phyloP scores from a whole-genome alignment of 2,329 filamentous ascomycete genomes.

The Aureobasidium sp. region DNA sequence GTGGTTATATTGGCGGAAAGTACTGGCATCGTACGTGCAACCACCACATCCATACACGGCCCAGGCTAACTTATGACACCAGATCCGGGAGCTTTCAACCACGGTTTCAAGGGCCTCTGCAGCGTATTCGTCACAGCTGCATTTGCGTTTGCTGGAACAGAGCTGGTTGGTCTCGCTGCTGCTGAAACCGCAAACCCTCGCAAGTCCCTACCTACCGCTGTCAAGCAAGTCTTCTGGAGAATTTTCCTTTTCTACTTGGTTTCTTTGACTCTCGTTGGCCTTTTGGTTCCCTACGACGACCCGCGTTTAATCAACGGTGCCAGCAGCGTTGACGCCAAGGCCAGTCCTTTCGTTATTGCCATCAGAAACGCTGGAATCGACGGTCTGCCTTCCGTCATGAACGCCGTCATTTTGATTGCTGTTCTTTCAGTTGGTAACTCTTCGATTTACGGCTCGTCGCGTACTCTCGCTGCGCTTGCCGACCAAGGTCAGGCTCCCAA shows the following conservation, averaged over 20 bases:
- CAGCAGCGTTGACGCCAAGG: slow-evolving; percentile 58
- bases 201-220: slow-evolving; percentile 74
- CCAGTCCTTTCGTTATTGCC: slow-evolving; percentile 89
- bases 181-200: slow-evolving; percentile 73
- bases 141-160: slow-evolving; percentile 69
- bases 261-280: slow-evolving; percentile 70
- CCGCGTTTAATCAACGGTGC: slow-evolving; percentile 52
- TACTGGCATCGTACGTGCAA: slow-evolving; percentile 34
- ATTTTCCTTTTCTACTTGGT: slow-evolving; percentile 76
- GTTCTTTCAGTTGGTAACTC: slow-evolving; percentile 90
- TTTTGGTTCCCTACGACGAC: slow-evolving; percentile 72
- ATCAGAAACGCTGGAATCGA: slow-evolving; percentile 74
- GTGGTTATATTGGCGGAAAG: slow-evolving; percentile 70
- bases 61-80: slow-evolving; percentile 47
- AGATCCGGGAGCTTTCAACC: slow-evolving; percentile 75
- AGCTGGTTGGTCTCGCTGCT: slow-evolving; percentile 68
- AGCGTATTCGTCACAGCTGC: slow-evolving; percentile 70
- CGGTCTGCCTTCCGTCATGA: slow-evolving; percentile 81
- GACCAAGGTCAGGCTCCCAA: slow-evolving; percentile 61
- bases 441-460: slow-evolving; percentile 82
- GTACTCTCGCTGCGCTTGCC: slow-evolving; percentile 81
- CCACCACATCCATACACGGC: slow-evolving; percentile 48
- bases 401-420: slow-evolving; percentile 85
- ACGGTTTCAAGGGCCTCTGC: slow-evolving; percentile 78
- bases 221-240: slow-evolving; percentile 94